These are phyloP conservation scores for Kodamaea derodonti DNA, from an alignment of 1,139 yeast genomes.

Conservation along the genomic window DNA sequence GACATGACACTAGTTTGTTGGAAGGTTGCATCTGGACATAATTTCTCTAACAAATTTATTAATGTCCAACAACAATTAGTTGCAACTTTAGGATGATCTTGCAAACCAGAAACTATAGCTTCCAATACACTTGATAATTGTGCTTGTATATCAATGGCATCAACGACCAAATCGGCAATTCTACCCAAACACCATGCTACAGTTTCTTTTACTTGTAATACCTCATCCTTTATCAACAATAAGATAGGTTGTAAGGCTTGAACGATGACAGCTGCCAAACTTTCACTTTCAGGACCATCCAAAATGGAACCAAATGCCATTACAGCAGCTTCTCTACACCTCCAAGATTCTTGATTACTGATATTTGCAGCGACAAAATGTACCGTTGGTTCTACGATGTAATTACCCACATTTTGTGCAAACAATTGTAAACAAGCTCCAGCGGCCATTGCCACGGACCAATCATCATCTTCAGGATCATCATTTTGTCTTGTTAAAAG, in stretches of 20 bases:
- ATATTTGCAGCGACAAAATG: constrained; percentile 78
- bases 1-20: constrained; percentile 64
- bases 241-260: constrained; percentile 84
- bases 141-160: constrained; percentile 62
- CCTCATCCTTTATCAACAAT: constrained; percentile 64
- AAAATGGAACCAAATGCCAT: constrained; percentile 98
- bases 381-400: constrained; percentile 80
- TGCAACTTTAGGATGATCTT: constrained; percentile 87
- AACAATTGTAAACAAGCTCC: constrained; percentile 94
- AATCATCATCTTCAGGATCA: constrained; percentile 89
- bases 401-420: constrained; percentile 85
- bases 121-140: constrained; percentile 68
- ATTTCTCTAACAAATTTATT: constrained; percentile 85
- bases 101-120: constrained; percentile 73
- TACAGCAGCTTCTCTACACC: constrained; percentile 92
- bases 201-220: constrained; percentile 88
- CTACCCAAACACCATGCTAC: constrained; percentile 99
- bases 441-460: constrained; percentile 99
- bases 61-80: constrained; percentile 98
- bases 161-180: constrained; percentile 83
- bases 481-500: constrained; percentile 87
- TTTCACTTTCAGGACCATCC: constrained; percentile 86
- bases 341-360: constrained; percentile 55
- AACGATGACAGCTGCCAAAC: constrained; percentile 61
- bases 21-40: constrained; percentile 56